phyloP scores from a whole-genome alignment of 306 rosid genomes.

The Canavalia gladiata region DNA sequence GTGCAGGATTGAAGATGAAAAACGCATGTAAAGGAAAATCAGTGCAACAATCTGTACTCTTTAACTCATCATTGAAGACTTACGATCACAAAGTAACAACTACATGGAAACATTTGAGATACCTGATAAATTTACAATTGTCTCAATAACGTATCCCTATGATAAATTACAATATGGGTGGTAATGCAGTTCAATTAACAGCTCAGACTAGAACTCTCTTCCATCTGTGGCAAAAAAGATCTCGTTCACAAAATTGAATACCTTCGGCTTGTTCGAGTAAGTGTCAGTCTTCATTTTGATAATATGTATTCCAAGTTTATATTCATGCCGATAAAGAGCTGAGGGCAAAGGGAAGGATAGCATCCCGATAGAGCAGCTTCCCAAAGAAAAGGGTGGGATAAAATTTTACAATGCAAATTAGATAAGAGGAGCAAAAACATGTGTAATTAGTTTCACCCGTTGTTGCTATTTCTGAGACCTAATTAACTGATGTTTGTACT shows the following conservation, averaged over 20 bases:
- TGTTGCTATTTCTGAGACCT: conserved; percentile 8
- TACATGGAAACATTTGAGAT: conserved; percentile 19
- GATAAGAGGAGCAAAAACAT: not conserved
- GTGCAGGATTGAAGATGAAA: conserved; percentile 17
- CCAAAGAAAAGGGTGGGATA: not conserved
- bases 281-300: conserved; percentile 33
- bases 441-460: conserved; percentile 27
- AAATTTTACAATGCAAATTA: conserved; percentile 30
- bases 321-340: conserved; percentile 26
- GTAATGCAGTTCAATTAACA: conserved; percentile 22
- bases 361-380: conserved; percentile 30
- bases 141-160: conserved; percentile 41
- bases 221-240: conserved; percentile 44
- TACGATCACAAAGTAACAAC: conserved; percentile 13
- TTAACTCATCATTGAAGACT: conserved; percentile 10
- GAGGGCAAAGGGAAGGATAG: not conserved
- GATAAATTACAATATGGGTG: conserved; percentile 26
- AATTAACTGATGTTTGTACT: conserved; percentile 6
- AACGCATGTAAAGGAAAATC: conserved; percentile 19
- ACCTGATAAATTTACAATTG: conserved; percentile 44
- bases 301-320: conserved; percentile 25
- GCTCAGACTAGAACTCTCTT: conserved; percentile 32
- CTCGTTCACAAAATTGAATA: conserved; percentile 37
- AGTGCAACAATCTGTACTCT: conserved; percentile 16
- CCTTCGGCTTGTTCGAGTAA: conserved; percentile 32